Base-by-base conservation (phyloP, 441 rosid genomes). In the Euphorbia corollata region DNA sequence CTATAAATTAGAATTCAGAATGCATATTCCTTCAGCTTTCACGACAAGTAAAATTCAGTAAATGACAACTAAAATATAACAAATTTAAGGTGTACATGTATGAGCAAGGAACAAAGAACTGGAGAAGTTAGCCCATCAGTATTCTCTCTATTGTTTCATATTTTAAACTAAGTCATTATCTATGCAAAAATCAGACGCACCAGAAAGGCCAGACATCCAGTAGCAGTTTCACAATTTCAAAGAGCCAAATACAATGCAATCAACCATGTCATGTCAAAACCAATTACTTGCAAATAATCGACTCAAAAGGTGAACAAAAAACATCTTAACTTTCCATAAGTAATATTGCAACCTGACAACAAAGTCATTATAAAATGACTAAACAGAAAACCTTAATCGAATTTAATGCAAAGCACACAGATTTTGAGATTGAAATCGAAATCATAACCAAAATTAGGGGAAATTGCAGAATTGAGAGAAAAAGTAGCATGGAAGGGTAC, bases 401-500 rank as follows among this genome's bases (percentile, higher is more conserved):
- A 41, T n/a, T n/a, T 23, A 70, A 63, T 56, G 51, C 51, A 61
- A 58, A 10, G 19, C 57, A 30, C 59, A 8, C 22, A 45, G 63
- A 22, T 47, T 18, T 20, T 27, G 32, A 23, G 12, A 59, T 48
- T 18, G 36, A 58, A 59, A 5, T 20, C 3, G 43, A 39, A 20
- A 16, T 18, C 16, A 5, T 9, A 36, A 13, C 8, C 5, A 38
- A 24, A 66, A 59, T 3, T 9, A 0, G 47, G 18, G 50, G 23
- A 50, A 36, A 55, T 9, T 23, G 39, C n/a, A 20, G 18, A 38
- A 22, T 18, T 19, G 20, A 20, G 36, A 9, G 32, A 18, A 0
- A 19, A 20, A 55, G 22, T 39, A 63, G 87, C 80, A 84, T 75
- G 96, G 73, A 91, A 87, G 74, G 95, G 96, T 79, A 91, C 97